These are phyloP conservation scores for Brettanomyces sp. DNA, from an alignment of 805 yeast species.

Conservation along the genomic window DNA sequence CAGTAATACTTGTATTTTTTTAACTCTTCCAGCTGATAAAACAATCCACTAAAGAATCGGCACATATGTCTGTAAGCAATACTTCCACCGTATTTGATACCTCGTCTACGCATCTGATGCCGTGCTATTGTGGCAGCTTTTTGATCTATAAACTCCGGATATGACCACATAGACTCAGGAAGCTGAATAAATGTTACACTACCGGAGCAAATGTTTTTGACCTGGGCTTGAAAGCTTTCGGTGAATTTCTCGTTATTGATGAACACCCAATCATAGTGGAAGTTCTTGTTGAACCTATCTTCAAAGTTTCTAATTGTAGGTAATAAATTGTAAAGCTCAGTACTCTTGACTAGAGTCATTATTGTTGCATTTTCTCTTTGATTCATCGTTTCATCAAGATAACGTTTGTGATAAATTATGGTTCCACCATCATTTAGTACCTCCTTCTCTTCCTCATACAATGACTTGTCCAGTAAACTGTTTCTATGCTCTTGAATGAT, in stretches of 20 bases:
- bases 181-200: constrained; percentile 43
- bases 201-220: constrained; percentile 39
- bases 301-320: constrained; percentile 57
- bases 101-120: constrained; percentile 26
- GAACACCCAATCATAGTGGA: constrained; percentile 88
- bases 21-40: constrained; percentile 54
- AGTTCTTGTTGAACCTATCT: constrained; percentile 61
- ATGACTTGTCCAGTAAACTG: neutral
- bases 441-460: neutral
- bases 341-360: constrained; percentile 64
- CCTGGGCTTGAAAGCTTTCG: constrained; percentile 56
- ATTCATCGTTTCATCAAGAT: neutral
- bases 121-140: constrained; percentile 30
- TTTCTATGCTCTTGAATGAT: neutral
- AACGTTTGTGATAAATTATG: constrained; percentile 25
- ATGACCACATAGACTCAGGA: constrained; percentile 40
- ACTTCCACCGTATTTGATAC: constrained; percentile 53
- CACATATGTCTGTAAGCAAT: constrained; percentile 77
- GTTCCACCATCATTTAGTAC: constrained; percentile 42
- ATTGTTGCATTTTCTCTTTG: constrained; percentile 58
- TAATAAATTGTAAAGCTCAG: constrained; percentile 47
- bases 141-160: constrained; percentile 35
- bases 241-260: constrained; percentile 76
- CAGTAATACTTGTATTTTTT: constrained; percentile 62
- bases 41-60: constrained; percentile 63